Evolutionary conservation across 139 green algal species (phyloP), one percentile per base, ranked within the genome.

Genomic region (Chloropicon primus): DNA sequence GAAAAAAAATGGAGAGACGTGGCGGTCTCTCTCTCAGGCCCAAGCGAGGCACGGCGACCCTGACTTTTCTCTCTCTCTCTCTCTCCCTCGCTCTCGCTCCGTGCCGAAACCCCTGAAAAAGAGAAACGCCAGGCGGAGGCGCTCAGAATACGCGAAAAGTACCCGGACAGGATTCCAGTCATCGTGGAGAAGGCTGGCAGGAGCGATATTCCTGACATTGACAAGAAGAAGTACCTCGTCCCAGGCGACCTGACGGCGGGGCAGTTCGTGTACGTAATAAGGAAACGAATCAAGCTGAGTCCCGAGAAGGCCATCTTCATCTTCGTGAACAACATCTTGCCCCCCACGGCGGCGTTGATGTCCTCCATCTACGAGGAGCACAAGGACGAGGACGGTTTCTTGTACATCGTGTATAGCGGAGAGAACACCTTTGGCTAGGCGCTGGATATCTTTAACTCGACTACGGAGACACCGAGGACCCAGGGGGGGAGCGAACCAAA

Each of bases 181-280:
- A 99, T 99, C 73, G 95, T 99, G 22, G 95, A 99, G 86, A 94
- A 94, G 80, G 92, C 95, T 1, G 90, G 94, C 75, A 93, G 89
- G 76, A 97, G 88, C 74, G 91, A 98, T 81, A 97, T 99, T 27
- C 92, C 95, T n/a, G 92, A 96, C 79, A 98, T 99, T 72, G 95
- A 99, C 87, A 99, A 99, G 90, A 98, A 99, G 83, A 99, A 99
- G 94, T 99, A 99, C 82, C 90, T 99, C 2, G 95, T 99, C 2
- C 95, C 95, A 0, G 86, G 90, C 1, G 95, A 99, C 83, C 80
- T 99, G 1, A 98, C 93, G 0, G 93, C 98, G 0, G 96, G 95
- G 2, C 95, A 99, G 84, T 99, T 99, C 83, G 95, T 98, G 29
- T 99, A 98, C 80, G 95, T 99, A 28, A 99, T 99, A 79, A 91